phyloP scores from a whole-genome alignment of 257 asterid species.

The Fraxinus americana region DNA sequence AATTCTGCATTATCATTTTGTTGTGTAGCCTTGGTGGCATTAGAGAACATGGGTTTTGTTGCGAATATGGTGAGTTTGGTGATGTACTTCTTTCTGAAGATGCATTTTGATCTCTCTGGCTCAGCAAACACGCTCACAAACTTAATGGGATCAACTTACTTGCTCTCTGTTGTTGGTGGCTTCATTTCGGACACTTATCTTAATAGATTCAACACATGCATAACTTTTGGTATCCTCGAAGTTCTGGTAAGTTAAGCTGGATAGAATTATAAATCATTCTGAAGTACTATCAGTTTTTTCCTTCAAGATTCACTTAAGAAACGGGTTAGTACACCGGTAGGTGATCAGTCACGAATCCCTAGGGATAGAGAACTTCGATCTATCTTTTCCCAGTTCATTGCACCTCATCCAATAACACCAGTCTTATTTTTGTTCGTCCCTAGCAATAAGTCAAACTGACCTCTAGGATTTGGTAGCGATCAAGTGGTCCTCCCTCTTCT shows the following conservation, averaged over 20 bases:
- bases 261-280: background rate
- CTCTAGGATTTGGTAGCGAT: too few relatives aligned
- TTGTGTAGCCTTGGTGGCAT: constrained; percentile 46
- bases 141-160: constrained; percentile 61
- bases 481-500: too few relatives aligned
- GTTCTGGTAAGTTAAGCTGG: constrained; percentile 36
- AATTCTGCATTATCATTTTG: background rate
- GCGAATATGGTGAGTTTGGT: constrained; percentile 68
- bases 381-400: too few relatives aligned
- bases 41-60: constrained; percentile 65
- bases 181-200: constrained; percentile 66
- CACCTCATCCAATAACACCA: too few relatives aligned
- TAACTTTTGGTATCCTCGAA: constrained; percentile 50
- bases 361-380: too few relatives aligned
- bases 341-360: too few relatives aligned
- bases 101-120: constrained; percentile 58
- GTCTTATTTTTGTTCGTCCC: too few relatives aligned
- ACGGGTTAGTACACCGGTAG: too few relatives aligned
- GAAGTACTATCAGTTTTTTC: too few relatives aligned
- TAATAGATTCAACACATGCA: constrained; percentile 53
- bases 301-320: too few relatives aligned
- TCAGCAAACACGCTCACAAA: constrained; percentile 70
- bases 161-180: constrained; percentile 63
- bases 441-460: too few relatives aligned
- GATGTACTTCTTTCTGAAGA: constrained; percentile 59